A percentile compares a stretch with the other conserved stretches of the same genome.
Conservation (phyloP, 306 rosid species). For the Casuarina cunninghamiana region DNA sequence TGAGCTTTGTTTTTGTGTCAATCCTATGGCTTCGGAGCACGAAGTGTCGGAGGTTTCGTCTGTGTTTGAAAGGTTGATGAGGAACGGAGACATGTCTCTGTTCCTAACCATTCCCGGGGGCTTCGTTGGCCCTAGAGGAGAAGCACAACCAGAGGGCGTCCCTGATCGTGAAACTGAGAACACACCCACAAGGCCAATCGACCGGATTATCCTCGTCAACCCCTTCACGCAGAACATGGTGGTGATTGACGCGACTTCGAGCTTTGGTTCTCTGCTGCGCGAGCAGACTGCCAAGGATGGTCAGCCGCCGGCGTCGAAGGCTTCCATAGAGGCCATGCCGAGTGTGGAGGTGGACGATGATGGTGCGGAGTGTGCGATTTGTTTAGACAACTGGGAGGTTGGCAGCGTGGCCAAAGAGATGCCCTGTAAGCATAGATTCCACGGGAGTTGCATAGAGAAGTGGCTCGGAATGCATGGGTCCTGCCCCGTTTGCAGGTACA, state of each 20-base stretch:
- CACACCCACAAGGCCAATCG: neutral
- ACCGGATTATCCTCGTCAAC: conserved; percentile 61
- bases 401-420: conserved; percentile 55
- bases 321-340: conserved; percentile 60
- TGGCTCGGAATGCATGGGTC: conserved; percentile 80
- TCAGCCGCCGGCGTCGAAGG: conserved; percentile 76
- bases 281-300: conserved; percentile 46
- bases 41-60: conserved; percentile 44
- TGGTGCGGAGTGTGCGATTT: conserved; percentile 62
- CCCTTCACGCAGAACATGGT: conserved; percentile 58
- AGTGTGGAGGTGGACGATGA: conserved; percentile 40
- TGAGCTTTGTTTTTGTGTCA: neutral
- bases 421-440: conserved; percentile 84
- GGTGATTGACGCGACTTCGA: conserved; percentile 56
- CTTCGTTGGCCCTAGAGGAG: conserved; percentile 24
- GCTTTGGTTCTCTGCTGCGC: conserved; percentile 49
- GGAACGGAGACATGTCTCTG: conserved; percentile 51
- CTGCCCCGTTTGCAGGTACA: conserved; percentile 79
- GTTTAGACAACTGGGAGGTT: conserved; percentile 65
- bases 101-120: conserved; percentile 62
- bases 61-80: conserved; percentile 38
- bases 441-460: conserved; percentile 58
- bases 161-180: conserved; percentile 21
- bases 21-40: conserved; percentile 57
- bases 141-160: conserved; percentile 2